Conservation (phyloP, 2,329 filamentous ascomycete genomes). For the Trichophyton equinum region DNA sequence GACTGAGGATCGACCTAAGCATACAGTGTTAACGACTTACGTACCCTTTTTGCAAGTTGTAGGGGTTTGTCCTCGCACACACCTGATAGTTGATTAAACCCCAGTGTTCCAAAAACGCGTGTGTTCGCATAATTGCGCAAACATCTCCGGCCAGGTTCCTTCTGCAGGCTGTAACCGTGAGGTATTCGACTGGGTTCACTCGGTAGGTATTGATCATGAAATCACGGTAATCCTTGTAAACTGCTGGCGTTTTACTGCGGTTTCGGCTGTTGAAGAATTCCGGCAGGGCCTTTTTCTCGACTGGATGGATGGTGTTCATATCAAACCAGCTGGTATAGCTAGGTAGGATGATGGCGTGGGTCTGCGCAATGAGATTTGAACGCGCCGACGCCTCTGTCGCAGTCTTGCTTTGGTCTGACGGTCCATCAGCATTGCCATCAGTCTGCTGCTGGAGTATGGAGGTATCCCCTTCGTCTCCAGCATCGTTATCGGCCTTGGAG, state of each 20-base stretch:
- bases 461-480: constrained; percentile 27
- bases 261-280: constrained; percentile 99
- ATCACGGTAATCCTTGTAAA: constrained; percentile 98
- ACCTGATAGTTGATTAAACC: constrained; percentile 98
- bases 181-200: constrained; percentile 86
- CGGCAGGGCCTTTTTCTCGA: constrained; percentile 87
- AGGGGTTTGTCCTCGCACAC: constrained; percentile 17
- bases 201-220: constrained; percentile 99
- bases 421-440: constrained; percentile 40
- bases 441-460: constrained; percentile 29
- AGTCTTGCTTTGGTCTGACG: constrained; percentile 60
- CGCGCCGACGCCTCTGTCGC: constrained; percentile 74
- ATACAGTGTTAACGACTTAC: constrained; percentile 15
- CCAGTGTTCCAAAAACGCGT: constrained; percentile 97
- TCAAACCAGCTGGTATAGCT: constrained; percentile 99
- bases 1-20: constrained; percentile 86
- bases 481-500: constrained; percentile 34
- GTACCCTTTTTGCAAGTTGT: background rate
- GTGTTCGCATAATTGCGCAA: constrained; percentile 97
- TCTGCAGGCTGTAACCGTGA: constrained; percentile 91
- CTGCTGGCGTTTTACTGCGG: constrained; percentile 89
- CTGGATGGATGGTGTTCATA: constrained; percentile 80
- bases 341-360: constrained; percentile 87
- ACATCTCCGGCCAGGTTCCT: constrained; percentile 94
- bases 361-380: constrained; percentile 83